Base-by-base conservation (phyloP, 148 eudicot species). In the Simmondsia chinensis region DNA sequence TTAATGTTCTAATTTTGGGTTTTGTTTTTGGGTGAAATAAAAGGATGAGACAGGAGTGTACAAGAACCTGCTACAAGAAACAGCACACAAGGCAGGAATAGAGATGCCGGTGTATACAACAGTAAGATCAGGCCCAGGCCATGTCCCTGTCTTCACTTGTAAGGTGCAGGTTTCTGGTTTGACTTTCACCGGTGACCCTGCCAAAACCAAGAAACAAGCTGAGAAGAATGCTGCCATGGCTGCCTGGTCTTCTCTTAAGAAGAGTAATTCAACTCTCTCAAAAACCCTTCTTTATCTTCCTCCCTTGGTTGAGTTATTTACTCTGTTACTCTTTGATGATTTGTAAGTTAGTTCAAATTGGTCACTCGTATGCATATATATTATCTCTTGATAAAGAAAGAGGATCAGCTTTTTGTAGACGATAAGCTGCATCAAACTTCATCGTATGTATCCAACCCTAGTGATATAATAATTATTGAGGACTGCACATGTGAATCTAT, bases 1-100 rank as follows among this genome's bases (percentile, higher is more conserved):
- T 15, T 28, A n/a, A 49, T 28, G 0, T 8, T 10, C 5, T 12
- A 11, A 4, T 24, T 11, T 16, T 30, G 21, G n/a, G 0, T 43
- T 34, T 28, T 42, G 1, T 27, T 11, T 48, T 18, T 13, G 34
- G 29, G 7, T 20, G 11, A 56, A 18, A 2, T 13, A 10, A 3
- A 46, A 76, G 77, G 77, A 71, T 61, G 79, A 77, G 54, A 72
- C 75, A 18, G 83, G 79, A 47, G 77, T 76, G 50, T 76, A 72
- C 52, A 72, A 72, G 64, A 76, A 76, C 21, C 56, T 76, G 24
- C 46, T 76, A 14, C 83, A 76, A 39, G 75, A 69, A 44, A 73
- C 76, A 21, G 73, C 76, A 54, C 79, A 73, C 22, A 77, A 64
- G 28, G 79, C 76, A 23, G 83, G 79, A 8, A 42, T 73, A 24